phyloP scores from a whole-genome alignment of 2,329 filamentous ascomycete genomes.

The Cladosporium sp. region DNA sequence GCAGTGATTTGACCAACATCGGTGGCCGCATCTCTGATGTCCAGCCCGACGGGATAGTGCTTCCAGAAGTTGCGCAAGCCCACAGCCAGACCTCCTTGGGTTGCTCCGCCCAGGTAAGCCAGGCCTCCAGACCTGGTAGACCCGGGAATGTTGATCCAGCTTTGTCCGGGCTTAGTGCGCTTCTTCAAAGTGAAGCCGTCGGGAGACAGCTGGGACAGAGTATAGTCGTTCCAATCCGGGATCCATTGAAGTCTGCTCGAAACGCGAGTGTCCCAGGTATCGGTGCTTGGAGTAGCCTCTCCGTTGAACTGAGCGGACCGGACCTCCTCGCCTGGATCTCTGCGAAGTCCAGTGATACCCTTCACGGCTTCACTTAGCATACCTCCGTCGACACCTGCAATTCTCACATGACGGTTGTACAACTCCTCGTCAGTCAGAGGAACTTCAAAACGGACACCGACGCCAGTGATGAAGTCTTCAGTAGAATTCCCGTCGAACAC shows the following conservation, averaged over 20 bases:
- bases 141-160: slow-evolving; percentile 54
- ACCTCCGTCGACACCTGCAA: slow-evolving; percentile 51
- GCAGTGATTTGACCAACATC: slow-evolving; percentile 50
- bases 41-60: slow-evolving; percentile 53
- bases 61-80: slow-evolving; percentile 59
- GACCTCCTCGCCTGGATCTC: slow-evolving; percentile 47
- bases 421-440: slow-evolving; percentile 48
- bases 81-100: slow-evolving; percentile 52
- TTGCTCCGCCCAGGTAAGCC: slow-evolving; percentile 54
- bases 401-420: slow-evolving; percentile 54
- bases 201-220: slow-evolving; percentile 50
- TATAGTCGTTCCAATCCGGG: slow-evolving; percentile 54
- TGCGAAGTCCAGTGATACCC: slow-evolving; percentile 53
- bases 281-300: slow-evolving; percentile 36
- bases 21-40: slow-evolving; percentile 46
- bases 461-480: slow-evolving; percentile 47
- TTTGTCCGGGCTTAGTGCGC: slow-evolving; percentile 51
- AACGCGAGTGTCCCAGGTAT: slow-evolving; percentile 44
- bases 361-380: slow-evolving; percentile 54
- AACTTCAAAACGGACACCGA: slow-evolving; percentile 52
- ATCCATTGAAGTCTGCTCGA: slow-evolving; percentile 49
- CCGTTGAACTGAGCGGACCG: slow-evolving; percentile 48
- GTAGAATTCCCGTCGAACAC: slow-evolving; percentile 47
- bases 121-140: slow-evolving; percentile 51
- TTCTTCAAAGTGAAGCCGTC: slow-evolving; percentile 58